Percentiles rank a stretch among this genome's conserved stretches.
Conservation (phyloP, 139 green algal genomes). For the Desmodesmus armatus region DNA sequence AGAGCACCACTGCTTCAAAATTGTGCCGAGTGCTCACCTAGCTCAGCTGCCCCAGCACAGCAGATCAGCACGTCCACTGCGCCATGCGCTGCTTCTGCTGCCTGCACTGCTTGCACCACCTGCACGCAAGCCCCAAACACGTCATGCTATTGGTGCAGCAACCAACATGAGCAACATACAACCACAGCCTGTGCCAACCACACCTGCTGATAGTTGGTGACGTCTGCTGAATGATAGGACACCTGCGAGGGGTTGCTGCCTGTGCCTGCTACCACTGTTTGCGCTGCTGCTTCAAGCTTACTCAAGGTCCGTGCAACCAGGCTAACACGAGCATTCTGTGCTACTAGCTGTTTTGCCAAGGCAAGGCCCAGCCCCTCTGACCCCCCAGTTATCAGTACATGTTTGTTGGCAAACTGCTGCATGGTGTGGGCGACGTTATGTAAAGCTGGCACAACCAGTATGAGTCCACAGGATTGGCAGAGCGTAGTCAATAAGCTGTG, state of each 20-base stretch:
- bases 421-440: too few species aligned
- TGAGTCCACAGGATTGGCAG: too few species aligned
- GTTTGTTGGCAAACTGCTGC: slow-evolving; percentile 68
- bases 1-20: background rate
- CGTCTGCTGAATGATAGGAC: slow-evolving; percentile 30
- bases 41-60: slow-evolving; percentile 71
- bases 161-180: background rate
- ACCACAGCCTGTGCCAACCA: background rate
- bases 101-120: slow-evolving; percentile 41
- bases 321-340: slow-evolving; percentile 58
- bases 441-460: too few species aligned
- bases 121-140: background rate
- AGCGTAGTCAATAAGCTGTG: too few species aligned
- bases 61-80: slow-evolving; percentile 78
- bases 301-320: slow-evolving; percentile 67
- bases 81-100: slow-evolving; percentile 46
- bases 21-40: slow-evolving; percentile 51
- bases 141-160: background rate
- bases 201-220: slow-evolving; percentile 35
- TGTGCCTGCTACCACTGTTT: slow-evolving; percentile 42
- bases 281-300: slow-evolving; percentile 66
- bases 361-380: slow-evolving; percentile 77
- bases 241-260: background rate
- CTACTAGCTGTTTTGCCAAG: slow-evolving; percentile 59
- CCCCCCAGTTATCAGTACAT: slow-evolving; percentile 86